phyloP scores from a whole-genome alignment of 352 stramenopile genomes.

The Globisporangium heterothallicum region DNA sequence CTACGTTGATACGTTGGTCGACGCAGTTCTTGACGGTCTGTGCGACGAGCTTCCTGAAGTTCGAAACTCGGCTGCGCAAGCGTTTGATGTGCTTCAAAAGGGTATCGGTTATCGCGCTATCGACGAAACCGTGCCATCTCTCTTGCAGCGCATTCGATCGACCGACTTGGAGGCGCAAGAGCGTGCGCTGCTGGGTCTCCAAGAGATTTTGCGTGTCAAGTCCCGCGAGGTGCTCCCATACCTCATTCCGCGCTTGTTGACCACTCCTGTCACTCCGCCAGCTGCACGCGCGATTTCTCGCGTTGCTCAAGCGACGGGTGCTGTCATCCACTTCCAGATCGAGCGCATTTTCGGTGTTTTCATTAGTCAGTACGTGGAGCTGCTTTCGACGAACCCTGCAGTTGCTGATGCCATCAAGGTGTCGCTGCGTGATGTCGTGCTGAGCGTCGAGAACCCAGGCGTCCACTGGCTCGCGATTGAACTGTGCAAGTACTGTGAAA shows the following conservation, averaged over 20 bases:
- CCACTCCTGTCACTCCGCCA: conserved; percentile 85
- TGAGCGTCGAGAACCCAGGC: conserved; percentile 85
- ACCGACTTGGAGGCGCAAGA: conserved; percentile 56
- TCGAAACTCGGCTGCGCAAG: conserved; percentile 90
- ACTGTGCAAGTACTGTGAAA: conserved; percentile 93
- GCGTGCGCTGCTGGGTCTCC: conserved; percentile 94
- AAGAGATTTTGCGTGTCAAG: conserved; percentile 96
- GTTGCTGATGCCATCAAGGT: conserved; percentile 65
- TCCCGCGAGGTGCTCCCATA: conserved; percentile 96
- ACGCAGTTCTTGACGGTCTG: conserved; percentile 96
- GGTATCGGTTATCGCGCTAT: conserved; percentile 94
- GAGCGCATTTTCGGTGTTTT: conserved; percentile 90
- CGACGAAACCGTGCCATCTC: conserved; percentile 95
- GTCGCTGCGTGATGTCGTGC: conserved; percentile 64
- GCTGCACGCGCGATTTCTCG: conserved; percentile 89
- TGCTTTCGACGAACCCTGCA: conserved; percentile 27
- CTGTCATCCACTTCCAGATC: conserved; percentile 95
- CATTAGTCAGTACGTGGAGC: conserved; percentile 64
- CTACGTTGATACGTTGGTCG: conserved; percentile 96
- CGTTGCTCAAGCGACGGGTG: conserved; percentile 91
- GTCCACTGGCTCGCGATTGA: conserved; percentile 94
- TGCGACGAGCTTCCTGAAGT: conserved; percentile 91
- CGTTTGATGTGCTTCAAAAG: conserved; percentile 96
- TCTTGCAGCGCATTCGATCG: conserved; percentile 93
- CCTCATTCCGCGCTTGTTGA: conserved; percentile 95